These are phyloP conservation scores for Suillus spraguei DNA, from an alignment of 768 basidiomycete species.

Conservation along the genomic window DNA sequence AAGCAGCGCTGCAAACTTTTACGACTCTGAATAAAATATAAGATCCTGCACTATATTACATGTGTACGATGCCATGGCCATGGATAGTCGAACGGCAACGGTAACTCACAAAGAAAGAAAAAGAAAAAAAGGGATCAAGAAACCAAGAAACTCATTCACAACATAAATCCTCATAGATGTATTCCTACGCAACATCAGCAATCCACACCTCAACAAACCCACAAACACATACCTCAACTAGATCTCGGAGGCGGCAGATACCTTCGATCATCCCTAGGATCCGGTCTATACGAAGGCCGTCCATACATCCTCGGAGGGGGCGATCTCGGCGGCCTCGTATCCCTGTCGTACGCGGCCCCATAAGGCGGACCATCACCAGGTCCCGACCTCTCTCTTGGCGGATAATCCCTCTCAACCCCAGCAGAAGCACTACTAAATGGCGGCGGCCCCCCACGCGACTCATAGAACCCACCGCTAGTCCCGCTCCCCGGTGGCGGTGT, in stretches of 20 bases:
- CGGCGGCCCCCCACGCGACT: constrained; percentile 22
- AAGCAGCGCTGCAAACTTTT: background rate
- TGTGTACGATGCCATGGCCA: constrained; percentile 1
- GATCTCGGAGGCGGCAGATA: constrained; percentile 33
- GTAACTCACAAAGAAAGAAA: background rate
- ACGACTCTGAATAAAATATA: background rate
- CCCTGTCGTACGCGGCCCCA: constrained; percentile 41
- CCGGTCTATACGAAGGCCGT: constrained; percentile 18
- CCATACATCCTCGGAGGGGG: constrained; percentile 22
- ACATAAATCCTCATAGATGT: background rate
- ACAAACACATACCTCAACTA: constrained; percentile 2
- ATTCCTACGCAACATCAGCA: background rate
- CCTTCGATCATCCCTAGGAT: constrained; percentile 39
- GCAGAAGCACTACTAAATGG: constrained; percentile 22
- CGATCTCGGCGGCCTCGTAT: constrained; percentile 29
- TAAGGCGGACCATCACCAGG: constrained; percentile 22
- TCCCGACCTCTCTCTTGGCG: constrained; percentile 26
- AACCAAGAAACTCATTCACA: background rate
- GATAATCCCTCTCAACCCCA: constrained; percentile 40
- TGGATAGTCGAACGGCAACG: background rate
- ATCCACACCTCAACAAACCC: background rate
- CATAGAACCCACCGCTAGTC: constrained; percentile 35
- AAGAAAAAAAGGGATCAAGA: background rate
- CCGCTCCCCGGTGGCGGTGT: constrained; percentile 29
- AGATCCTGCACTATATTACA: background rate